phyloP scores from a whole-genome alignment of 257 asterid species.

The Nicotiana tomentosiformis region DNA sequence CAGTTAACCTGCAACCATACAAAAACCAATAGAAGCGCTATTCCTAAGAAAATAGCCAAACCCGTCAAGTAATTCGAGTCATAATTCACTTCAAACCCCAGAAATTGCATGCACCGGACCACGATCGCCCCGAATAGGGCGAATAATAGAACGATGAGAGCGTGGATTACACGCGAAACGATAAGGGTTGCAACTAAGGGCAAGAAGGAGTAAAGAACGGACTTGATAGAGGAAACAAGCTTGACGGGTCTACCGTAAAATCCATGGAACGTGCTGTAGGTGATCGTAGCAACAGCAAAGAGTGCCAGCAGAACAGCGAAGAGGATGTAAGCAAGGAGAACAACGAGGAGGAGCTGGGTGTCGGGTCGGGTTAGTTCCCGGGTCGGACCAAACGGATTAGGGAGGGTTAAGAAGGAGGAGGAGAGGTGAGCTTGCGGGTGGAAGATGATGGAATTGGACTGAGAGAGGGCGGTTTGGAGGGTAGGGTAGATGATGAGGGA shows the following conservation, averaged over 20 bases:
- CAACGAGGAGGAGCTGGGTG: not conserved
- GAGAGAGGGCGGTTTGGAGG: constrained; percentile 19
- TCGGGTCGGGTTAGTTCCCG: not conserved
- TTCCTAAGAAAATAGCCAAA: not conserved
- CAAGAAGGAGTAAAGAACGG: constrained; percentile 34
- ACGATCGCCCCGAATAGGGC: not conserved
- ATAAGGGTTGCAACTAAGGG: constrained; percentile 24
- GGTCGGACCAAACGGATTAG: constrained; percentile 22
- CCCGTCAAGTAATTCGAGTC: constrained; percentile 13
- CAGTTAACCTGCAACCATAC: constrained; percentile 39
- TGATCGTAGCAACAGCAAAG: constrained; percentile 44
- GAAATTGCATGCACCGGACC: constrained; percentile 6
- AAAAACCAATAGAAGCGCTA: constrained; percentile 7
- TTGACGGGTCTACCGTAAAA: constrained; percentile 48
- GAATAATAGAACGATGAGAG: constrained; percentile 7
- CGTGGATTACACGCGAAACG: constrained; percentile 6
- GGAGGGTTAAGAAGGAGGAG: constrained; percentile 22
- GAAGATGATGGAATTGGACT: constrained; percentile 22
- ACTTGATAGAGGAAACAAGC: constrained; percentile 38
- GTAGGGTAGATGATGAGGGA: constrained; percentile 46
- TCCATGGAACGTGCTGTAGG: constrained; percentile 51
- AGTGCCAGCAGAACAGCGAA: constrained; percentile 20
- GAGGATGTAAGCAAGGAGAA: constrained; percentile 25
- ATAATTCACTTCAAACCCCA: constrained; percentile 36
- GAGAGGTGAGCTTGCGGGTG: constrained; percentile 14